Percentiles rank a stretch among this genome's conserved stretches.
Conservation (phyloP, 495 filamentous ascomycete species). For the Aspergillus diversus region DNA sequence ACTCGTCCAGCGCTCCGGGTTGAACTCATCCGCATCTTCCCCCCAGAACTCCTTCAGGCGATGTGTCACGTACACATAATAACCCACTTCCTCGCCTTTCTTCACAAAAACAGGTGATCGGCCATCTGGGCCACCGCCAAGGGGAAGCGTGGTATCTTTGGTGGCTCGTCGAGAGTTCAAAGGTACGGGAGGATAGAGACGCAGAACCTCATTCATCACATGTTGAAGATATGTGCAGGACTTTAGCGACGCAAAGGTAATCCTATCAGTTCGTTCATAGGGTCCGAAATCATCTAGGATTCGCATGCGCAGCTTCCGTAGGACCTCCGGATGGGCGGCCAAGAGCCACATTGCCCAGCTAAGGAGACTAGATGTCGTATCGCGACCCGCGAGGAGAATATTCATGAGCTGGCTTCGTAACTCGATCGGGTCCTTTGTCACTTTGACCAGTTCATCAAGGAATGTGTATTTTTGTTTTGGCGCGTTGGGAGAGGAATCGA, state of each 20-base stretch:
- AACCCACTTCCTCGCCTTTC: constrained; percentile 53
- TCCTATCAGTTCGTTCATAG: neutral
- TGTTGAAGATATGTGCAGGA: constrained; percentile 78
- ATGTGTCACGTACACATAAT: constrained; percentile 71
- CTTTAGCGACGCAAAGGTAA: constrained; percentile 48
- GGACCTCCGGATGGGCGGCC: constrained; percentile 47
- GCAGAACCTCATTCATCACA: constrained; percentile 47
- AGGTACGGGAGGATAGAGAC: constrained; percentile 73
- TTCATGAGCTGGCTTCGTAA: constrained; percentile 2
- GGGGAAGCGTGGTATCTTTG: constrained; percentile 70
- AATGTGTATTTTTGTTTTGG: constrained; percentile 9
- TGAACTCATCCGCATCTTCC: constrained; percentile 54
- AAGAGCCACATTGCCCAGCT: constrained; percentile 58
- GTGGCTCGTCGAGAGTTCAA: constrained; percentile 69
- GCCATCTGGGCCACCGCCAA: constrained; percentile 70
- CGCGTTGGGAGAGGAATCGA: neutral
- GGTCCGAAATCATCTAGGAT: constrained; percentile 24
- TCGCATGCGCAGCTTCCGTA: constrained; percentile 52
- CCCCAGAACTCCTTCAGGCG: constrained; percentile 51
- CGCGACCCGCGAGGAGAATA: constrained; percentile 58
- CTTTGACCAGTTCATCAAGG: constrained; percentile 3
- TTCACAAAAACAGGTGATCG: constrained; percentile 62
- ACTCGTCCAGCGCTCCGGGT: constrained; percentile 65
- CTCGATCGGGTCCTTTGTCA: neutral
- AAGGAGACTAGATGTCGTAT: constrained; percentile 64